Base-by-base conservation (phyloP, 1,284 basidiomycete genomes). In the Ceratobasidium sp. region DNA sequence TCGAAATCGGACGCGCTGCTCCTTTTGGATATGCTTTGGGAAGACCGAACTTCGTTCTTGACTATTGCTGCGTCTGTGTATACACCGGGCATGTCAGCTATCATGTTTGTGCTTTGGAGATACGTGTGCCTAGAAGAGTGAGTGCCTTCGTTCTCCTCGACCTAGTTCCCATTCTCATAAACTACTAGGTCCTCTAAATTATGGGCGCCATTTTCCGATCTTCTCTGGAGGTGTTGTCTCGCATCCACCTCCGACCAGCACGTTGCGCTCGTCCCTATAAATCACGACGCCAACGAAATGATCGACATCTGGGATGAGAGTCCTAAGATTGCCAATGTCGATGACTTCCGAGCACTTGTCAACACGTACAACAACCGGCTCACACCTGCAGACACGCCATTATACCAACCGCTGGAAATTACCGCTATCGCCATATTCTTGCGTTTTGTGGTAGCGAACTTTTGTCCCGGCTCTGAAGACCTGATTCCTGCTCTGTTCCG, bases 61-160 rank as follows among this genome's bases (percentile, higher is more conserved):
- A 5, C 8, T 9, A 21, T 35, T 32, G 30, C 9, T 35, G 14
- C 1, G 28, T 30, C 32, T 30, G 21, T 35, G 14, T 32, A 58
- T 21, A 16, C 55, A 28, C 23, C 28, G 16, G 55, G 55, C 7
- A n/a, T 58, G 14, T 58, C 55, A 1, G 55, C 28, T 3, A 14
- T 58, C 3, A 32, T 58, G 55, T 58, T 58, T 21, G 1, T 58
- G 14, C 55, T 58, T 18, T 58, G 55, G 55, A 9, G 55, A 35
- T 58, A 35, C 32, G 16, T 58, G 11, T 14, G 16, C 16, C 32
- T 32, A 11, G 30, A 58, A 4, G 14, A 21, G 52, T 55, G 21
- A n/a, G 52, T 32, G 11, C 7, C 6, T 16, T 28, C 6, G 5
- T 23, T n/a, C n/a, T 32, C 5, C 14, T 21, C n/a, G 3, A 55